Conservation (phyloP, 352 stramenopile species). For the Phytophthora macrochlamydospora region DNA sequence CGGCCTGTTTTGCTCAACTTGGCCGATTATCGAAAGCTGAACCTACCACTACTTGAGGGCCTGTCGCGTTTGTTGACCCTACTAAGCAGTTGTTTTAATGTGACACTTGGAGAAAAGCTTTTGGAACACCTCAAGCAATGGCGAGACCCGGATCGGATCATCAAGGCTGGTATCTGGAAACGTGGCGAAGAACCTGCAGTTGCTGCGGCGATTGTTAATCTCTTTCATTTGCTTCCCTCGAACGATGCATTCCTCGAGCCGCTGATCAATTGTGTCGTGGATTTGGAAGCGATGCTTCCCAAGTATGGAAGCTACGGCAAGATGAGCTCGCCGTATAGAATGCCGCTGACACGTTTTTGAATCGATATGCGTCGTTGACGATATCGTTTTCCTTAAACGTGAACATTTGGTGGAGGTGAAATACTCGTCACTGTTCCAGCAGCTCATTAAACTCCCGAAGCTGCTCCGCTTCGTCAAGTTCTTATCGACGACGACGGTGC, state of each 20-base stretch:
- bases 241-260: slow-evolving; percentile 95
- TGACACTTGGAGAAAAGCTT: slow-evolving; percentile 97
- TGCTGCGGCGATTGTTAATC: slow-evolving; percentile 94
- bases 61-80: slow-evolving; percentile 93
- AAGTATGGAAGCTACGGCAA: slow-evolving; percentile 91
- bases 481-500: slow-evolving; percentile 89
- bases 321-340: slow-evolving; percentile 92
- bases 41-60: slow-evolving; percentile 93
- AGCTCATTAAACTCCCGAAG: slow-evolving; percentile 93
- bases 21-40: slow-evolving; percentile 97
- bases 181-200: slow-evolving; percentile 95
- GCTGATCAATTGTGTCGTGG: slow-evolving; percentile 95
- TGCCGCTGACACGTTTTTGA: slow-evolving; percentile 93
- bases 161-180: slow-evolving; percentile 93
- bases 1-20: slow-evolving; percentile 96
- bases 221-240: slow-evolving; percentile 96
- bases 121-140: slow-evolving; percentile 96
- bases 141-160: slow-evolving; percentile 89
- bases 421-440: slow-evolving; percentile 95
- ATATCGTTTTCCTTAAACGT: slow-evolving; percentile 90
- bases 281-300: slow-evolving; percentile 92
- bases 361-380: slow-evolving; percentile 87
- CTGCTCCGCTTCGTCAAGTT: slow-evolving; percentile 84
- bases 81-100: slow-evolving; percentile 97
- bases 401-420: slow-evolving; percentile 83